phyloP scores from a whole-genome alignment of 1,284 basidiomycete genomes.

The Ustilago xerochloae region DNA sequence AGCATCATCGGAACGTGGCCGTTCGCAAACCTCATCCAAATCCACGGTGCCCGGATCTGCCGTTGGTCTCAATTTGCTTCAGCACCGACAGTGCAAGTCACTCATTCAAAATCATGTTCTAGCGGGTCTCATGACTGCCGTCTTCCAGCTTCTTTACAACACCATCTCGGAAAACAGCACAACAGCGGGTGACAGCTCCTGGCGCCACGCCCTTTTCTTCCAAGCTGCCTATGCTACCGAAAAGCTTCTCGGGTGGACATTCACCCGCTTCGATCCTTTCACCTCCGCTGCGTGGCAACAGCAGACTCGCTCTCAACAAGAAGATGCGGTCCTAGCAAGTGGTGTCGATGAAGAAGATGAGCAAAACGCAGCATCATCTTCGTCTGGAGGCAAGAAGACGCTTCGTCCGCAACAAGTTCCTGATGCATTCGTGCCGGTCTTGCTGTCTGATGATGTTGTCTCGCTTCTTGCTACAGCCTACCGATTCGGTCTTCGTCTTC shows the following conservation, averaged over 20 bases:
- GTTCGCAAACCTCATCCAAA: constrained; percentile 21
- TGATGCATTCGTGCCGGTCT: constrained; percentile 27
- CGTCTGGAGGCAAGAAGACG: constrained; percentile 11
- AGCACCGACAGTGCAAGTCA: constrained; percentile 58
- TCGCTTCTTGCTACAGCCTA: constrained; percentile 50
- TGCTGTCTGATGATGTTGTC: constrained; percentile 50
- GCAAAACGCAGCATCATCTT: constrained; percentile 2
- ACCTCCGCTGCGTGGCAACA: constrained; percentile 42
- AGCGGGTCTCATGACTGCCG: constrained; percentile 42
- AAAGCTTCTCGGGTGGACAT: constrained; percentile 55
- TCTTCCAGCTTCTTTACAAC: constrained; percentile 48
- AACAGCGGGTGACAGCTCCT: constrained; percentile 6
- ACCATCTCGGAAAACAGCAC: constrained; percentile 35
- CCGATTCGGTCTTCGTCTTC: constrained; percentile 27
- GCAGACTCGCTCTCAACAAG: constrained; percentile 23
- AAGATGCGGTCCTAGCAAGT: constrained; percentile 20
- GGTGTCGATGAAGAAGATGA: constrained; percentile 40
- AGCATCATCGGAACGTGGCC: constrained; percentile 17
- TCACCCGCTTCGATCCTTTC: constrained; percentile 49
- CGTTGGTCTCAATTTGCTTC: constrained; percentile 50
- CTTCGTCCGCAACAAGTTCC: constrained; percentile 29
- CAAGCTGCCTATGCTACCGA: constrained; percentile 48
- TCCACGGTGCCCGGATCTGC: constrained; percentile 34
- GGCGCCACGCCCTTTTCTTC: constrained; percentile 38
- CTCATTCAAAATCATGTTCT: constrained; percentile 51